phyloP scores from a whole-genome alignment of 1,139 yeast genomes.

The Yamadazyma trypodendri region DNA sequence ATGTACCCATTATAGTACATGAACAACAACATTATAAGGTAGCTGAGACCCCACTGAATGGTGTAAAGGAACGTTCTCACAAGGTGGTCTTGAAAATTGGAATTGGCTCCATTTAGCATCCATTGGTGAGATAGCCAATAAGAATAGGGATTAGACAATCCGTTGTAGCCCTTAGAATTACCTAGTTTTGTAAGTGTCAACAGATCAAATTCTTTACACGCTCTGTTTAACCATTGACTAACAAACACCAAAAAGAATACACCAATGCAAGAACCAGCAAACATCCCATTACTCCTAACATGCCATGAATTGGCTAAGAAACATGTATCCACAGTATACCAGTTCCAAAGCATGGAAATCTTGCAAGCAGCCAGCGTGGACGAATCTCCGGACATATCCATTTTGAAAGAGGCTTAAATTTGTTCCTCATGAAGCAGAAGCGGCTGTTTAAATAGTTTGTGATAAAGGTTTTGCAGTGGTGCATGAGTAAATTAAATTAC shows the following conservation, averaged over 20 bases:
- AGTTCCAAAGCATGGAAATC: conserved; percentile 43
- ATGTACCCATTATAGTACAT: conserved; percentile 75
- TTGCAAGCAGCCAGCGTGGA: conserved; percentile 22
- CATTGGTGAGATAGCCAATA: conserved; percentile 42
- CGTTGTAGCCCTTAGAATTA: conserved; percentile 3
- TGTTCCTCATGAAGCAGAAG: not conserved
- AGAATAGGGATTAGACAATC: conserved; percentile 21
- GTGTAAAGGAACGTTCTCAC: conserved; percentile 50
- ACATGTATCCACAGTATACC: conserved; percentile 59
- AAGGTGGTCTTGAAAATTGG: conserved; percentile 48
- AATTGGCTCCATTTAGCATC: conserved; percentile 26
- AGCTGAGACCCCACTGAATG: conserved; percentile 61
- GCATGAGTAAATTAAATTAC: conserved; percentile 7
- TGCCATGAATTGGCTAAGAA: conserved; percentile 68
- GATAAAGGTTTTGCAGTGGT: not conserved
- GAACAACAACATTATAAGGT: conserved; percentile 65
- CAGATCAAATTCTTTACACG: conserved; percentile 51
- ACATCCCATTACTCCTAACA: conserved; percentile 54
- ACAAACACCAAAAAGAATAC: conserved; percentile 56
- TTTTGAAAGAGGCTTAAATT: conserved; percentile 3
- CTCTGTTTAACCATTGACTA: conserved; percentile 57
- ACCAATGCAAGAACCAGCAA: conserved; percentile 73
- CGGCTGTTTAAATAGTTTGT: not conserved
- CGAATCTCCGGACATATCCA: conserved; percentile 12
- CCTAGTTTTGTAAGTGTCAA: conserved; percentile 4